These are phyloP conservation scores for Solanum hybrid DNA, from an alignment of 305 asterid genomes.

Conservation along the genomic window DNA sequence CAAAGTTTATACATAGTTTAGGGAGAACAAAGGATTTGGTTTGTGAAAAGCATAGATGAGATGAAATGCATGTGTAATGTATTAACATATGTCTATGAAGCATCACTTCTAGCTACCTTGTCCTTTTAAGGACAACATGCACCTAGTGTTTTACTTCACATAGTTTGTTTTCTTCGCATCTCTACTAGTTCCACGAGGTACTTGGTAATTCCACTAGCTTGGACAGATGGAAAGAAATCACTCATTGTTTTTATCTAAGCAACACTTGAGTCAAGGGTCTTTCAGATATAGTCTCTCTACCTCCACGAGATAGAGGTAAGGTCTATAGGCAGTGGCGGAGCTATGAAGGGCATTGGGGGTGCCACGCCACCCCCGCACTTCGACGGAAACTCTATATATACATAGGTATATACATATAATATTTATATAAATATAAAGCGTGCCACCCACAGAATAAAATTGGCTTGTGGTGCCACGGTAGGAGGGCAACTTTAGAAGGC, in stretches of 20 bases:
- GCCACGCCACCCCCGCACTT: too few species aligned
- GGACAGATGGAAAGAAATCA: not conserved
- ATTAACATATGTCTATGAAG: conserved; percentile 11
- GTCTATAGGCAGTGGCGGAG: not conserved
- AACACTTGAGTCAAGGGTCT: not conserved
- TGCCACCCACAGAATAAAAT: too few species aligned
- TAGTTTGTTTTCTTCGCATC: not conserved
- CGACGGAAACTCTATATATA: too few species aligned
- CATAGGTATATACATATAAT: too few species aligned
- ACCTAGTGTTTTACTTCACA: not conserved
- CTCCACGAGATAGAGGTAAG: not conserved
- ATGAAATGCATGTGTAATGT: conserved; percentile 17
- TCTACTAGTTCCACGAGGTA: not conserved
- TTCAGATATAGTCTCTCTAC: not conserved
- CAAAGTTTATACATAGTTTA: not conserved
- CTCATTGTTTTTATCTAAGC: not conserved
- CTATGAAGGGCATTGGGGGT: too few species aligned
- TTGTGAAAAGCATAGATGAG: not conserved
- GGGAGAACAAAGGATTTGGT: not conserved
- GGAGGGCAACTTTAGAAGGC: too few species aligned
- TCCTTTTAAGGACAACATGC: not conserved
- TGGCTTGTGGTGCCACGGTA: too few species aligned
- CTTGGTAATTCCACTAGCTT: not conserved
- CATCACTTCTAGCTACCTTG: conserved; percentile 21
- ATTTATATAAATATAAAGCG: too few species aligned